Conservation (phyloP, 139 green algal species). For the Prasinococcaceae sp. region DNA sequence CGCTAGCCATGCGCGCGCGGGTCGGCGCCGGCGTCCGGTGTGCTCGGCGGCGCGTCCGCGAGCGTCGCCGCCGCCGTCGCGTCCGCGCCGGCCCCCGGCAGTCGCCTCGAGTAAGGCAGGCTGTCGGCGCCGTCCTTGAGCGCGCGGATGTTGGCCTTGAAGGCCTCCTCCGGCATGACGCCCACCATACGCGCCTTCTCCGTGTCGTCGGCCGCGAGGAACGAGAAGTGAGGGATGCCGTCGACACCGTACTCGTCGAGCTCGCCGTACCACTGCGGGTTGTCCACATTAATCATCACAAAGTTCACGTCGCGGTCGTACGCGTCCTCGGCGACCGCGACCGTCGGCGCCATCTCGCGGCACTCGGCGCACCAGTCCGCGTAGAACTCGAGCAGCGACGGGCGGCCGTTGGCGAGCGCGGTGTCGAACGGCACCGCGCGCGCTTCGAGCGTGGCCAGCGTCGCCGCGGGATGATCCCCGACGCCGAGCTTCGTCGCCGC, state of each 20-base stretch:
- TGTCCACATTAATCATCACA: conserved; percentile 98
- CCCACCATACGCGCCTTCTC: conserved; percentile 63
- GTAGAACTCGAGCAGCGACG: conserved; percentile 93
- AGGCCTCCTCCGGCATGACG: conserved; percentile 51
- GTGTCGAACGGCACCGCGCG: conserved; percentile 13
- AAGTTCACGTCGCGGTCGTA: conserved; percentile 76
- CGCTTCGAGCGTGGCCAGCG: conserved; percentile 8
- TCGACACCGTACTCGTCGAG: conserved; percentile 72
- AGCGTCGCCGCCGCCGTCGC: no score
- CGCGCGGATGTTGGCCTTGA: conserved; percentile 44
- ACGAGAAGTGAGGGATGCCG: conserved; percentile 89
- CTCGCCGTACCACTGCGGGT: conserved; percentile 49
- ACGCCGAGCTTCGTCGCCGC: conserved; percentile 10
- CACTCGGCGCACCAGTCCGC: conserved; percentile 82
- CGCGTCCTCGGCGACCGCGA: conserved; percentile 49
- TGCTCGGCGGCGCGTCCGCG: no score
- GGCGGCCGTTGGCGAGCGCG: conserved; percentile 42
- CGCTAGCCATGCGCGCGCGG: no score
- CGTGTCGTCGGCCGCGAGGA: conserved; percentile 56
- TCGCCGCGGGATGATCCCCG: neutral
- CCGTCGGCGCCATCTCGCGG: conserved; percentile 53
- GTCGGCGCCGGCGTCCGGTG: no score
- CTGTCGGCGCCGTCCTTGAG: no score
- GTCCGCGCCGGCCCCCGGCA: no score
- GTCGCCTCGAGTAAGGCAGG: no score